A percentile compares a stretch with the other conserved stretches of the same genome.
Evolutionary conservation across 768 basidiomycete genomes (phyloP).

Genomic region (Mycena vitilis): DNA sequence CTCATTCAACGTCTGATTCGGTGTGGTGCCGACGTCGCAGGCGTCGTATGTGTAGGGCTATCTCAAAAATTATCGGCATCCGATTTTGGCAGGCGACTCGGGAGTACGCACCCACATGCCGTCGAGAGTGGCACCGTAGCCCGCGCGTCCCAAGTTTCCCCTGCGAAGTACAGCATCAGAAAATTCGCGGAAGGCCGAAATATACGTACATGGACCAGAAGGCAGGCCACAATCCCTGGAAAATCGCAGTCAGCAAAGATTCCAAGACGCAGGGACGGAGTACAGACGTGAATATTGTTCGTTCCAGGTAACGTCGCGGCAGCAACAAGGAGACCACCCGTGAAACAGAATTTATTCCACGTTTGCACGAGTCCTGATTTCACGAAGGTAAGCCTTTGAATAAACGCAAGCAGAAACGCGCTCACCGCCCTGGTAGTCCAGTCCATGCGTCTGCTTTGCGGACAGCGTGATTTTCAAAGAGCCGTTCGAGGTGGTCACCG

Average conservation of each 20-base stretch:
- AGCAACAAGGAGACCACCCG: slow-evolving; percentile 71
- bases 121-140: slow-evolving; percentile 70
- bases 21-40: slow-evolving; percentile 92
- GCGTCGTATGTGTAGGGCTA: slow-evolving; percentile 83
- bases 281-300: no score
- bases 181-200: not conserved
- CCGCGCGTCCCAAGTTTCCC: slow-evolving; percentile 29
- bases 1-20: slow-evolving; percentile 84
- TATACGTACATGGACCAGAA: slow-evolving; percentile 69
- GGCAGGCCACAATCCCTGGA: slow-evolving; percentile 78
- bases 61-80: not conserved
- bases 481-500: slow-evolving; percentile 80
- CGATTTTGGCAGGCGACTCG: not conserved
- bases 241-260: no score
- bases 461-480: slow-evolving; percentile 80
- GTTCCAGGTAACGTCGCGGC: slow-evolving; percentile 77
- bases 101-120: slow-evolving; percentile 58
- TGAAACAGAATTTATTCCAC: slow-evolving; percentile 72
- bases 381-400: not conserved
- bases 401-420: not conserved
- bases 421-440: slow-evolving; percentile 63
- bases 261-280: no score
- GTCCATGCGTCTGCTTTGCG: slow-evolving; percentile 71
- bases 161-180: not conserved
- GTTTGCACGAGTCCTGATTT: slow-evolving; percentile 15